A percentile compares a stretch with the other conserved stretches of the same genome.
Conservation (phyloP, 2,329 filamentous ascomycete genomes). For the Thermochaetoides dissita region DNA sequence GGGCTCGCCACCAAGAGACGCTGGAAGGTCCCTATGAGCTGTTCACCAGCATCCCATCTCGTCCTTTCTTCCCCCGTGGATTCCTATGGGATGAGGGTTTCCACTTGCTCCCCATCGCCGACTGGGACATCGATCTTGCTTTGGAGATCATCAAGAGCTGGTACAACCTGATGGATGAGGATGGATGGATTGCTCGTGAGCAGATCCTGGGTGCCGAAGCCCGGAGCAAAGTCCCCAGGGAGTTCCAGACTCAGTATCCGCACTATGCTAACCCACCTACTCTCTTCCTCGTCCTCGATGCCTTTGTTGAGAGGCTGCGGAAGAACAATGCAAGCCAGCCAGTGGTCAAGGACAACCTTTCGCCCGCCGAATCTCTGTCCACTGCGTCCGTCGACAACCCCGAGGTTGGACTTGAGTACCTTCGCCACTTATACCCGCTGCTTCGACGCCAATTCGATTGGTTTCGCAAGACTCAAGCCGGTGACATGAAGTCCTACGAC, state of each 20-base stretch:
- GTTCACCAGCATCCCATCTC: conserved; percentile 80
- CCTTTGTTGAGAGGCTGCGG: conserved; percentile 66
- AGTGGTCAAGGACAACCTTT: conserved; percentile 29
- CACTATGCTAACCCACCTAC: conserved; percentile 97
- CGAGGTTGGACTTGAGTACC: conserved; percentile 54
- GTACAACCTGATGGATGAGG: conserved; percentile 91
- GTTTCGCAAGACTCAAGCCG: conserved; percentile 85
- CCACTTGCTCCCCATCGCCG: conserved; percentile 76
- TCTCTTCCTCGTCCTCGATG: conserved; percentile 76
- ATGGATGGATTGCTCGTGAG: conserved; percentile 94
- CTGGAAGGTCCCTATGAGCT: conserved; percentile 75
- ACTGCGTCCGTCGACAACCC: conserved; percentile 54
- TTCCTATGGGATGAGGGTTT: conserved; percentile 99
- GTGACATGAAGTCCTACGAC: conserved; percentile 84
- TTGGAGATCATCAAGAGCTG: conserved; percentile 84
- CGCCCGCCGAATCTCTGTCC: conserved; percentile 34
- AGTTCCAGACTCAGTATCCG: conserved; percentile 92
- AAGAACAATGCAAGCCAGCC: conserved; percentile 35
- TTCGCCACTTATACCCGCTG: conserved; percentile 69
- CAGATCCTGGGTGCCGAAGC: conserved; percentile 88
- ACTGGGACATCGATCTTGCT: conserved; percentile 86
- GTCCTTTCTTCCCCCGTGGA: conserved; percentile 89
- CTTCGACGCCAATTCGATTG: conserved; percentile 83
- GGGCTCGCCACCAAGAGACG: conserved; percentile 51
- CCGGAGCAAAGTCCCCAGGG: conserved; percentile 79